Conservation (phyloP, 2,329 filamentous ascomycete species). For the Monosporascus cannonballus region DNA sequence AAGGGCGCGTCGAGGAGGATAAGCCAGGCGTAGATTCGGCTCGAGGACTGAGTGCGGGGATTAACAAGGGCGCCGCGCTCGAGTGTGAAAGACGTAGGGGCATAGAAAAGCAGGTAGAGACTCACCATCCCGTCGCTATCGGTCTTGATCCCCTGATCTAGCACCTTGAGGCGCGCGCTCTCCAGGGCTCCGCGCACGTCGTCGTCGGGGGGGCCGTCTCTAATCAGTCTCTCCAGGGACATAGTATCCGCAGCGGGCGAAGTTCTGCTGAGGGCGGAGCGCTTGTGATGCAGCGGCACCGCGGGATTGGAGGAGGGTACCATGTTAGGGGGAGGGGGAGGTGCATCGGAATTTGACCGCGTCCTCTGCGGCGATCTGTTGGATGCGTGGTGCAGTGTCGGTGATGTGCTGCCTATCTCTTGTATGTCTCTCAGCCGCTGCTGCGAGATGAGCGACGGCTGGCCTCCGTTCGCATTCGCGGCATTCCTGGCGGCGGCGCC, state of each 20-base stretch:
- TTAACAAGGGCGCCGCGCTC: too few species aligned
- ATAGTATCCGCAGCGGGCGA: conserved; percentile 47
- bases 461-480: conserved; percentile 17
- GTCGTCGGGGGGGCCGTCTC: conserved; percentile 71
- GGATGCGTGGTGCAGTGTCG: conserved; percentile 28
- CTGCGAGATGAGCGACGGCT: conserved; percentile 56
- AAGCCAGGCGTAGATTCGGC: conserved; percentile 94
- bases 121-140: conserved; percentile 77
- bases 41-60: conserved; percentile 59
- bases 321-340: conserved; percentile 23
- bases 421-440: conserved; percentile 41
- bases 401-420: conserved; percentile 27
- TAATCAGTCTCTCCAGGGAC: conserved; percentile 68
- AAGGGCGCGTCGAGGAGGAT: conserved; percentile 85
- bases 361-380: conserved; percentile 48
- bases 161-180: conserved; percentile 65
- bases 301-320: conserved; percentile 30
- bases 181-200: conserved; percentile 63
- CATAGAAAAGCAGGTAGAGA: conserved; percentile 4
- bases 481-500: conserved; percentile 44
- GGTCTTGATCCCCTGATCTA: conserved; percentile 70
- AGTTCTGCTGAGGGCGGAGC: conserved; percentile 38
- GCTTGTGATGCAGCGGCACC: conserved; percentile 30
- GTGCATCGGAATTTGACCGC: conserved; percentile 69
- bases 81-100: neutral